Conservation (phyloP, 1,284 basidiomycete species). For the Trichosporon sp. region DNA sequence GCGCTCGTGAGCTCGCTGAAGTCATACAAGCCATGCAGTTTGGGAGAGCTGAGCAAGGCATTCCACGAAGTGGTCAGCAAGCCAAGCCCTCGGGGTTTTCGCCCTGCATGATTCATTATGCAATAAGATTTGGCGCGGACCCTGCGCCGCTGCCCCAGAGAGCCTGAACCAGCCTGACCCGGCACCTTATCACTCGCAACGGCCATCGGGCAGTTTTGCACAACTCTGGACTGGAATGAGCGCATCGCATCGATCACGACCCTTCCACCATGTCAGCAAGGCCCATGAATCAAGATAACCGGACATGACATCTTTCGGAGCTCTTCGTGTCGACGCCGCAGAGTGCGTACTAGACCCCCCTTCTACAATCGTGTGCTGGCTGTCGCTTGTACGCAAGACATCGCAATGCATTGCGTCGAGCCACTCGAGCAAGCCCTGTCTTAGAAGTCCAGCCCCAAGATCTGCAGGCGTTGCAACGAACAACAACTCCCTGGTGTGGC, state of each 20-base stretch:
- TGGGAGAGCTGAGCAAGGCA: not conserved
- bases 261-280: too few relatives aligned
- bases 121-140: slow-evolving; percentile 10
- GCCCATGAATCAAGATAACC: not conserved
- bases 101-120: not conserved
- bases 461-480: not conserved
- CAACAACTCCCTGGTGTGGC: not conserved
- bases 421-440: not conserved
- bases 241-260: not conserved
- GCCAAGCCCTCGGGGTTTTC: not conserved
- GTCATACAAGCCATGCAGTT: too few relatives aligned
- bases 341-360: not conserved
- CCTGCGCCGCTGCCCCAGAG: not conserved
- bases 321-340: not conserved
- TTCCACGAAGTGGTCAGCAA: not conserved
- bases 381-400: not conserved
- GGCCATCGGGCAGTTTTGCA: not conserved
- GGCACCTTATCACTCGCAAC: not conserved
- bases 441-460: not conserved
- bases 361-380: not conserved
- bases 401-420: not conserved
- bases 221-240: not conserved
- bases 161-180: not conserved
- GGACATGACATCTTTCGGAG: not conserved
- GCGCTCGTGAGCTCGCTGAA: not conserved